Evolutionary conservation across 1,284 basidiomycete species (phyloP), one percentile per base, ranked within the genome.

Genomic region (Ceratobasidium sp.): DNA sequence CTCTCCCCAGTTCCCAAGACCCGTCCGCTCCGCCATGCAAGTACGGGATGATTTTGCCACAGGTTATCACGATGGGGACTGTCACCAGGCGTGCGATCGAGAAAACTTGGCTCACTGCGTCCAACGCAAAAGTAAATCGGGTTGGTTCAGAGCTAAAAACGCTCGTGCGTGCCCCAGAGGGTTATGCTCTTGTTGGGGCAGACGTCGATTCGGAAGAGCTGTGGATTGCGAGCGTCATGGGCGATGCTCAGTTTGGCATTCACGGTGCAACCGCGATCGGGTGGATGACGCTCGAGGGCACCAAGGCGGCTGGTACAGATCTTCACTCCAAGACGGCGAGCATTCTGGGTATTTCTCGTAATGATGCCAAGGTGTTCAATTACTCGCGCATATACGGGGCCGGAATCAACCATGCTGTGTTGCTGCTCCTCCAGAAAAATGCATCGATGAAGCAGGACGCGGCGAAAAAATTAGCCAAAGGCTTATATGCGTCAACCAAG

Each of bases 261-360:
- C 97, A 99, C 82, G 97, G 98, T 20, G 96, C 96, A 2, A 98
- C 97, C 0, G 96, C 97, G 0, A 93, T 99, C 62, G 98, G 97
- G 0, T 99, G 97, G 98, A 99, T 99, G 97, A 99, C 97, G 13
- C 90, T 99, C 38, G 98, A 99, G 85, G 98, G 98, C 0, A 98
- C 97, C n/a, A 99, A 99, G 85, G 89, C 93, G 0, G 93, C 94
- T 0, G 97, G 96, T 5, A 99, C 97, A 2, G 98, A 99, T 85
- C 86, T 99, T 70, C 97, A 99, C 83, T 98, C 96, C 38, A 99
- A 98, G 87, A 98, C 97, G 9, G 98, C 97, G 6, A 91, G 87
- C 78, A 99, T 99, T 81, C 87, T 99, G 66, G 95, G 96, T 26
- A 98, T 97, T 79, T 94, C 95, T 61, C 91, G 98, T 56, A 95